Evolutionary conservation across 805 yeast species (phyloP).

Genomic region (Candida insectorum): DNA sequence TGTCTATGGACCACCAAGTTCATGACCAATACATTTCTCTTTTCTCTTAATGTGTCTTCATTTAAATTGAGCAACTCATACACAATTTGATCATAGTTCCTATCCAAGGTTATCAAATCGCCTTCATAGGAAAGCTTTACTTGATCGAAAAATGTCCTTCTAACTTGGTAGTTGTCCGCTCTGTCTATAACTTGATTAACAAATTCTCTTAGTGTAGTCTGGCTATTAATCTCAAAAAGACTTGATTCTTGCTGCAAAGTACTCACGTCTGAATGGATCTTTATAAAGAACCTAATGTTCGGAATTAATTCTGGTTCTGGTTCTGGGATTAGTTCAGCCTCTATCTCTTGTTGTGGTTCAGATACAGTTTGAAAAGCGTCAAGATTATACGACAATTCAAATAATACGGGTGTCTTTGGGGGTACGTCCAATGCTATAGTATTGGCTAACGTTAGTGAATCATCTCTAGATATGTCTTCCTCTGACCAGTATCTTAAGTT

Average conservation of each 20-base stretch:
- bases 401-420: conserved; percentile 19
- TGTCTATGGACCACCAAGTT: conserved; percentile 14
- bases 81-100: conserved; percentile 5
- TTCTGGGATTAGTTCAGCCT: conserved; percentile 1
- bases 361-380: not conserved
- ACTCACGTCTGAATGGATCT: conserved; percentile 14
- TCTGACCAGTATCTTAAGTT: conserved; percentile 10
- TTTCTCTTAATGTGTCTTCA: conserved; percentile 6
- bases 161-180: conserved; percentile 18
- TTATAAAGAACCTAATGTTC: conserved; percentile 8
- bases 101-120: conserved; percentile 1
- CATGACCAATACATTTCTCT: conserved; percentile 11
- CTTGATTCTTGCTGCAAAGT: conserved; percentile 15
- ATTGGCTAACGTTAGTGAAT: conserved; percentile 9
- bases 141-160: conserved; percentile 26
- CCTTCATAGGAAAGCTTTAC: conserved; percentile 14
- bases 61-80: conserved; percentile 11
- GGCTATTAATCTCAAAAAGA: conserved; percentile 18
- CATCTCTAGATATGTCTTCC: conserved; percentile 6
- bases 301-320: not conserved
- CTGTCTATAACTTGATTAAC: conserved; percentile 17
- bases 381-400: conserved; percentile 9
- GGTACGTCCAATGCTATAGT: conserved; percentile 22
- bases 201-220: conserved; percentile 19
- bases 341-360: not conserved